Percentiles rank a stretch among this genome's conserved stretches.
Conservation (phyloP, 768 basidiomycete species). For the Boletus tomentosulus region DNA sequence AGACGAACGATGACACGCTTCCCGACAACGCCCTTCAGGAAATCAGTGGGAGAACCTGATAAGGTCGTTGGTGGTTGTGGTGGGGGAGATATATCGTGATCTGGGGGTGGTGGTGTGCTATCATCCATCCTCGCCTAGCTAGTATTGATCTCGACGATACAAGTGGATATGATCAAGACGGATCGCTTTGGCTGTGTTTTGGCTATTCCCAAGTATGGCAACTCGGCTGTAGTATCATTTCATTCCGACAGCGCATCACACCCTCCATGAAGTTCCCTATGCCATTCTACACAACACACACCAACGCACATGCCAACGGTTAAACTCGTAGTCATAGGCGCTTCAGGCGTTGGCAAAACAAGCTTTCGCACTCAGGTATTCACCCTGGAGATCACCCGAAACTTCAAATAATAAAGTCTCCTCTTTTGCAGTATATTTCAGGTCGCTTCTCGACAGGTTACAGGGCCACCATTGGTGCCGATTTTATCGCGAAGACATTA, state of each 20-base stretch:
- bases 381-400: slow-evolving; percentile 2
- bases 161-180: not conserved
- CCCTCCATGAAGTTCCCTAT: slow-evolving; percentile 15
- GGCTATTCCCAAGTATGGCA: slow-evolving; percentile 7
- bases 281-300: slow-evolving; percentile 8
- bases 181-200: slow-evolving; percentile 20
- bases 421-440: slow-evolving; percentile 59
- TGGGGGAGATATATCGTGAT: slow-evolving; percentile 41
- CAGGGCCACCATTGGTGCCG: slow-evolving; percentile 84
- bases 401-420: not conserved
- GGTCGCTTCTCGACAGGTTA: slow-evolving; percentile 73
- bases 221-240: not conserved
- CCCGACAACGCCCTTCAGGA: slow-evolving; percentile 94
- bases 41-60: slow-evolving; percentile 86
- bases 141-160: not conserved
- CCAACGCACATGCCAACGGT: slow-evolving; percentile 55
- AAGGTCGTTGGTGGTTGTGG: slow-evolving; percentile 44
- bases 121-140: slow-evolving; percentile 22
- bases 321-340: slow-evolving; percentile 79
- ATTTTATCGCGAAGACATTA: slow-evolving; percentile 76
- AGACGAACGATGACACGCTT: slow-evolving; percentile 90
- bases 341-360: slow-evolving; percentile 84
- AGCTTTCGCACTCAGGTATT: slow-evolving; percentile 70
- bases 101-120: slow-evolving; percentile 35
- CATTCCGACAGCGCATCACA: not conserved